Evolutionary conservation across 306 rosid species (phyloP), one percentile per base, ranked within the genome.

Genomic region (Cicer cuneatum): DNA sequence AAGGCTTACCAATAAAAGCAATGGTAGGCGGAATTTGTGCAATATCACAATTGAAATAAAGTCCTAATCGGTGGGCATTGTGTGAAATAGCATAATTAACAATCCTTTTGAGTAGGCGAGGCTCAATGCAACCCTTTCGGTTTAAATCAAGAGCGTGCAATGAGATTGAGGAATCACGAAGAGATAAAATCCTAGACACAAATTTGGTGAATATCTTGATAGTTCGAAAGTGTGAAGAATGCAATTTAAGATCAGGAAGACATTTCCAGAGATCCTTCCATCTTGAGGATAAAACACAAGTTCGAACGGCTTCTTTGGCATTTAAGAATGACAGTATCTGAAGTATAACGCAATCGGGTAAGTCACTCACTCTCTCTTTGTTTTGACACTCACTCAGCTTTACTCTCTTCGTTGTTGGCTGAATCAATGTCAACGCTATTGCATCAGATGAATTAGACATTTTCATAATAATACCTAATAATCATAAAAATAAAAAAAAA

Each of bases 211-310:
- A 79, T 13, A 6, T 16, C 16, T 12, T 12, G 10, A 35, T 2
- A 7, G 29, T 35, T 11, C 18, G 5, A 18, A 70, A 61, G 66
- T 51, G 12, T 0, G 42, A 4, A 38, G 45, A 45, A 19, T 21
- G 48, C 0, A 78, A 66, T 11, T 2, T 53, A 4, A 71, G 77
- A 0, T 58, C 54, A 1, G 66, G 72, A 6, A 78, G 59, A 8
- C 2, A 2, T 24, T 78, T 78, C 72, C 77, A 71, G 42, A 71
- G 59, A n/a, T 70, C 0, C n/a, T 33, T 71, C 72, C 74, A 79
- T 10, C 74, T 59, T 2, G n/a, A 45, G 5, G 83, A 79, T 3
- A 79, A 15, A 2, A 64, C 5, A 54, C 78, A 72, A 1, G 83
- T 79, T 46, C 10, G 18, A 18, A 72, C 63, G 0, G 74, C 83